A percentile compares a stretch with the other conserved stretches of the same genome.
Conservation (phyloP, 306 rosid genomes). For the Prunus salicina region DNA sequence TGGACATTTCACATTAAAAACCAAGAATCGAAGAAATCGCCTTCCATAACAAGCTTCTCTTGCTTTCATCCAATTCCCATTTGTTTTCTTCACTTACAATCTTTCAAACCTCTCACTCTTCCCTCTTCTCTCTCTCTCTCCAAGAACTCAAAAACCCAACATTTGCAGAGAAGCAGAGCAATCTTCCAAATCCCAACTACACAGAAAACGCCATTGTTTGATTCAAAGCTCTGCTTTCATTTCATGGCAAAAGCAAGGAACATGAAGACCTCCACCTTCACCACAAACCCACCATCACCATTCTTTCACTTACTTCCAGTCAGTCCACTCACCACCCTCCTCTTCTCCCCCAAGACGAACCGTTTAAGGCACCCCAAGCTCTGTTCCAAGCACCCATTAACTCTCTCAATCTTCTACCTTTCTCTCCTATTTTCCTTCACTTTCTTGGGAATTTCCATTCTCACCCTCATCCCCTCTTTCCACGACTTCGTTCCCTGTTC, state of each 20-base stretch:
- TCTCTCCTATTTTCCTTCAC: constrained; percentile 37
- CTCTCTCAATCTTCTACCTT: constrained; percentile 30
- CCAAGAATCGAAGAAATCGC: background rate
- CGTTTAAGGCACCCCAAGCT: constrained; percentile 22
- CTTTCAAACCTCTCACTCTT: background rate
- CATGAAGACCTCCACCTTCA: constrained; percentile 24
- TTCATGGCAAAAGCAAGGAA: constrained; percentile 44
- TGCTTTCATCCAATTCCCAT: background rate
- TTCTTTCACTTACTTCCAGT: constrained; percentile 34
- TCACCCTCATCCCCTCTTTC: constrained; percentile 19
- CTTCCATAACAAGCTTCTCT: background rate
- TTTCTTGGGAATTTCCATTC: constrained; percentile 30
- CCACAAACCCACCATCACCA: constrained; percentile 27
- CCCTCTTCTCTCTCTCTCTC: background rate
- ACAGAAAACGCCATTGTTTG: constrained; percentile 2
- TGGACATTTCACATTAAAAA: background rate
- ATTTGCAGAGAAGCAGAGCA: background rate
- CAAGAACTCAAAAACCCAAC: background rate
- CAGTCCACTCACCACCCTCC: constrained; percentile 25
- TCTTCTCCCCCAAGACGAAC: constrained; percentile 30
- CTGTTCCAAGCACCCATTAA: background rate
- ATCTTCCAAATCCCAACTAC: background rate
- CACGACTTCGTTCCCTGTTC: constrained; percentile 10
- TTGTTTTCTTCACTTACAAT: background rate
- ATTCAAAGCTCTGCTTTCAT: background rate